Percentiles rank a stretch among this genome's conserved stretches.
Evolutionary conservation across 176 grass and related monocot species (phyloP).

Genomic region (Saccharum officinarum): DNA sequence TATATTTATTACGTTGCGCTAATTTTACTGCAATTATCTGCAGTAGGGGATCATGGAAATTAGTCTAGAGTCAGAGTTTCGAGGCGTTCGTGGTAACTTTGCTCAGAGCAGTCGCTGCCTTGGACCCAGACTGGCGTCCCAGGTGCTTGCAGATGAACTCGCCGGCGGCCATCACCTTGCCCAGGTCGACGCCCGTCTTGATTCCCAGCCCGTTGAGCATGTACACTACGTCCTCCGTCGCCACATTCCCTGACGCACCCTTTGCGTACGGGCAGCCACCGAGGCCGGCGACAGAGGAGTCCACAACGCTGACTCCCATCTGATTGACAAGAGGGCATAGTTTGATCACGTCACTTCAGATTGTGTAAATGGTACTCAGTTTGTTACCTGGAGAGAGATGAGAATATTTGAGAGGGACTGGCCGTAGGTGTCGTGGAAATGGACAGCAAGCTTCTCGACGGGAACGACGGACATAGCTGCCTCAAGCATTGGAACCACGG

Average conservation of each 20-base stretch:
- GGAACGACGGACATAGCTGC: slow-evolving; percentile 67
- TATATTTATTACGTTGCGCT: background rate
- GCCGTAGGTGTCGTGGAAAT: slow-evolving; percentile 97
- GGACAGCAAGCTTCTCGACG: slow-evolving; percentile 84
- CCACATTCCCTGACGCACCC: slow-evolving; percentile 80
- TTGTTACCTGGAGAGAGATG: slow-evolving; percentile 76
- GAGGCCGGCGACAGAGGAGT: slow-evolving; percentile 74
- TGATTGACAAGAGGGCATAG: slow-evolving; percentile 32
- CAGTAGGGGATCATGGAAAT: background rate
- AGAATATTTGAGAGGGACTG: slow-evolving; percentile 91
- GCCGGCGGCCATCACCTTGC: slow-evolving; percentile 73
- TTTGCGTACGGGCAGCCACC: slow-evolving; percentile 88
- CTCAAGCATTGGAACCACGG: slow-evolving; percentile 83
- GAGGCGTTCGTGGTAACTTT: slow-evolving; percentile 44
- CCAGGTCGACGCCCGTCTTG: slow-evolving; percentile 59
- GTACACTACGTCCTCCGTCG: slow-evolving; percentile 86
- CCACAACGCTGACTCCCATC: slow-evolving; percentile 74
- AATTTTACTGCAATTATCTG: background rate
- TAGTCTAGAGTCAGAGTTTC: slow-evolving; percentile 40
- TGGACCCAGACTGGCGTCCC: slow-evolving; percentile 76
- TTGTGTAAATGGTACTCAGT: background rate
- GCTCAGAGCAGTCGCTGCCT: slow-evolving; percentile 62
- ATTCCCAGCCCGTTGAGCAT: slow-evolving; percentile 84
- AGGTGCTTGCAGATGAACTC: slow-evolving; percentile 74
- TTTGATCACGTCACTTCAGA: background rate